Base-by-base conservation (phyloP, 2,329 filamentous ascomycete genomes). In the Fusarium luffae region DNA sequence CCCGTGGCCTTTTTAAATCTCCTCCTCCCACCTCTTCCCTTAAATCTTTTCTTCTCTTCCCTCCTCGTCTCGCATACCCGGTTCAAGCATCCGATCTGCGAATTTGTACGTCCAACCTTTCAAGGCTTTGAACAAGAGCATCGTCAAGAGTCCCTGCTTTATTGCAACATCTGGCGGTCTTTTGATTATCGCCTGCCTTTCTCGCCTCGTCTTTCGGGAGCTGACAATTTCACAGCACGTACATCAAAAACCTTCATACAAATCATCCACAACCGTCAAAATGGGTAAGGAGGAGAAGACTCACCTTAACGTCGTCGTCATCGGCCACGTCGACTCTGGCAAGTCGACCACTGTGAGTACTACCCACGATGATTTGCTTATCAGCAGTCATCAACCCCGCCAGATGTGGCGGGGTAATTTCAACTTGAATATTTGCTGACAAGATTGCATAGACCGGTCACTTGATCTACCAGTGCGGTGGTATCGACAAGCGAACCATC, bases 381-480 rank as follows among this genome's bases (percentile, higher is more conserved):
- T 43, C 25, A 43, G 27, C 27, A 47, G 41, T 42, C 49, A 51
- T 41, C 37, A 41, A 58, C 59, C 68, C 69, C 55, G 68, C 43
- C 47, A 13, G 4, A 66, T 25, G 14, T 52, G 50, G 40, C 28
- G 69, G 59, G 70, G 69, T 42, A 28, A n/a, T 7, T 5, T 19
- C 9, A 18, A 40, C 5, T 7, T 7, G 37, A 13, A 28, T 41
- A 58, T 25, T 1, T 62, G 65, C 74, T 74, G 61, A 79, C 67
- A 77, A 66, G 77, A 70, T 76, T 77, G 16, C 76, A 79, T 77
- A 84, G 83, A 92, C 85, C 79, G 90, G 91, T 85, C 91, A 95
- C 89, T 91, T 99, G 91, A 98, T 99, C 93, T 98, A 98, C 94
- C 95, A 99, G 92, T 98, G 96, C 90, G 96, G 96, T 92, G 96